Conservation (phyloP, 352 stramenopile genomes). For the Phytopythium helicoides region DNA sequence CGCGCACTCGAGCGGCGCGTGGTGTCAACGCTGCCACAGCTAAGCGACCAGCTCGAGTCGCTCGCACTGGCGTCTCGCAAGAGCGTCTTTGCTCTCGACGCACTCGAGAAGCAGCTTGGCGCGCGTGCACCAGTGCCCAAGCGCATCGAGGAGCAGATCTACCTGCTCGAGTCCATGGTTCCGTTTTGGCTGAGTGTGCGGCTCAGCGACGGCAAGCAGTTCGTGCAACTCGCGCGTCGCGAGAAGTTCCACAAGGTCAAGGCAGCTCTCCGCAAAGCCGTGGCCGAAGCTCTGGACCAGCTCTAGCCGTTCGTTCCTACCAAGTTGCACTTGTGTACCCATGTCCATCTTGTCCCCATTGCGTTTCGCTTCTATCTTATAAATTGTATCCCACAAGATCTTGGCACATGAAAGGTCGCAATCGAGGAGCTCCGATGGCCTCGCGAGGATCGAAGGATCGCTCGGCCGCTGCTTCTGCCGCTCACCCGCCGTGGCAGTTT, state of each 20-base stretch:
- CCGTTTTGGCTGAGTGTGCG: constrained; percentile 77
- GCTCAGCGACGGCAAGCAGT: constrained; percentile 59
- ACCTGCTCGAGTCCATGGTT: constrained; percentile 62
- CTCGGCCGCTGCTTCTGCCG: too few species aligned
- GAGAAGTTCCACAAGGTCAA: constrained; percentile 76
- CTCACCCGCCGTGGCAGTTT: constrained; percentile 3
- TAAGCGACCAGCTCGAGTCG: constrained; percentile 77
- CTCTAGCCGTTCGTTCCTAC: not conserved
- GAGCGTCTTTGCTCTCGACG: constrained; percentile 46
- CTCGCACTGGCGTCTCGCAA: constrained; percentile 66
- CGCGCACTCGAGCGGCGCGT: constrained; percentile 42
- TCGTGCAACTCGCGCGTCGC: constrained; percentile 51
- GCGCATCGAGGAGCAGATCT: constrained; percentile 65
- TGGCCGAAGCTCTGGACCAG: constrained; percentile 16
- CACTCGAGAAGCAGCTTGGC: constrained; percentile 43
- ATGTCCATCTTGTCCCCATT: not conserved
- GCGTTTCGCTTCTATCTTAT: too few species aligned
- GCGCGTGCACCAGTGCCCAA: constrained; percentile 40
- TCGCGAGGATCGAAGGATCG: too few species aligned
- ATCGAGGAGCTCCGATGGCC: too few species aligned
- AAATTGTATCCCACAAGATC: too few species aligned
- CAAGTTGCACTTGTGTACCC: not conserved
- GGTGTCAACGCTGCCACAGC: constrained; percentile 55
- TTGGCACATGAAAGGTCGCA: too few species aligned
- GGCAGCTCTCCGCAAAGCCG: constrained; percentile 43